phyloP scores from a whole-genome alignment of 2,329 filamentous ascomycete genomes.

The Ophiocordyceps camponoti-rufipedis region DNA sequence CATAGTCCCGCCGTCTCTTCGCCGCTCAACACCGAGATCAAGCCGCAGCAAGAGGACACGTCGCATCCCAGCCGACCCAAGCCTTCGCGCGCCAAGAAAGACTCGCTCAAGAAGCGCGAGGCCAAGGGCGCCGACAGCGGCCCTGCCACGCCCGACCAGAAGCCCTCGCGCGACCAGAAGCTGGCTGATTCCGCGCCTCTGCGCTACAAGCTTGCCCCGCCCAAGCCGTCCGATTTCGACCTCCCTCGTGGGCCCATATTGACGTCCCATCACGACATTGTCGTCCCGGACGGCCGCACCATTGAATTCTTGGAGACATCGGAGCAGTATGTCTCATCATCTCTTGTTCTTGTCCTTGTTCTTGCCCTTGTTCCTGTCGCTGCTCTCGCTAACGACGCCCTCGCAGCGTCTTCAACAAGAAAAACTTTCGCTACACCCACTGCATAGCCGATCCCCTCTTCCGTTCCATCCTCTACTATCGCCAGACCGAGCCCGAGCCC shows the following conservation, averaged over 20 bases:
- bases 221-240: constrained; percentile 44
- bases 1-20: constrained; percentile 55
- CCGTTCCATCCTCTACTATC: constrained; percentile 73
- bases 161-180: constrained; percentile 17
- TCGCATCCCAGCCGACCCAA: constrained; percentile 14
- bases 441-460: constrained; percentile 83
- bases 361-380: not conserved
- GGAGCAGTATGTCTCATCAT: constrained; percentile 35
- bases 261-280: constrained; percentile 33
- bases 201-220: constrained; percentile 45
- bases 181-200: constrained; percentile 31
- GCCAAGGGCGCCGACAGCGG: constrained; percentile 36
- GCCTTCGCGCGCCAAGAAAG: constrained; percentile 39
- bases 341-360: not conserved
- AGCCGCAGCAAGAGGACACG: constrained; percentile 24
- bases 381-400: constrained; percentile 1
- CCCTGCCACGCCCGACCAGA: constrained; percentile 39
- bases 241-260: constrained; percentile 37
- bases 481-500: constrained; percentile 71
- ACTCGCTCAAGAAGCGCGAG: constrained; percentile 50
- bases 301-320: constrained; percentile 44
- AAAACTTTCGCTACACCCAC: constrained; percentile 72
- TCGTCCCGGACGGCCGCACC: constrained; percentile 26
- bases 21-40: constrained; percentile 52
- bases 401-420: constrained; percentile 41